Percentiles rank a stretch among this genome's conserved stretches.
Conservation (phyloP, 352 stramenopile species). For the Globisporangium megalacanthum region DNA sequence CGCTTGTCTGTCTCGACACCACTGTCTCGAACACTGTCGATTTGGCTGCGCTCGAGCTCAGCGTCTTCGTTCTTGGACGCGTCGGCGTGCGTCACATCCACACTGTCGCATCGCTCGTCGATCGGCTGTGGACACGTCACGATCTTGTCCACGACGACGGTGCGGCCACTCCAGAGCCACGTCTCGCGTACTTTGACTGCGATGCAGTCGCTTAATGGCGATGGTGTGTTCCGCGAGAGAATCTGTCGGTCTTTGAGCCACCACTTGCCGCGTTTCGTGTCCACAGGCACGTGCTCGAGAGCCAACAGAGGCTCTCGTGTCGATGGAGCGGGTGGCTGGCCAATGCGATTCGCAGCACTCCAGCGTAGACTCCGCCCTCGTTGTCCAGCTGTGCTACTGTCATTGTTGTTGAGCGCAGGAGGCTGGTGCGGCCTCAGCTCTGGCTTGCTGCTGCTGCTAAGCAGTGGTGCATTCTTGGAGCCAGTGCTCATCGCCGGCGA, state of each 20-base stretch:
- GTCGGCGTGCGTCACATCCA: neutral
- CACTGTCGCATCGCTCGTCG: neutral
- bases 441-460: neutral
- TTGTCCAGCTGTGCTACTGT: neutral
- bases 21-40: neutral
- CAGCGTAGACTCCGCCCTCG: slow-evolving; percentile 3
- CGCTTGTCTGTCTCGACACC: neutral
- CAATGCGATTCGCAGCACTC: neutral
- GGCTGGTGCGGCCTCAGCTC: neutral
- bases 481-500: slow-evolving; percentile 5
- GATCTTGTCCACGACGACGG: slow-evolving; percentile 65
- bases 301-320: slow-evolving; percentile 8
- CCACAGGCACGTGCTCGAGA: slow-evolving; percentile 34
- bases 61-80: neutral
- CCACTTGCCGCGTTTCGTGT: slow-evolving; percentile 56
- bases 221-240: slow-evolving; percentile 29
- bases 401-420: neutral
- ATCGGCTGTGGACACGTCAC: slow-evolving; percentile 13
- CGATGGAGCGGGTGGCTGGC: slow-evolving; percentile 7
- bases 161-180: slow-evolving; percentile 59
- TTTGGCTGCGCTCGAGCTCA: neutral
- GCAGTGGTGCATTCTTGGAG: neutral
- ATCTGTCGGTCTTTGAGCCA: slow-evolving; percentile 57
- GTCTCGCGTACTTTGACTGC: slow-evolving; percentile 57
- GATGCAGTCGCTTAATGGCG: slow-evolving; percentile 22